Percentiles rank a stretch among this genome's conserved stretches.
Evolutionary conservation across 805 yeast genomes (phyloP).

Genomic region (Nakazawaea wickerhamii): DNA sequence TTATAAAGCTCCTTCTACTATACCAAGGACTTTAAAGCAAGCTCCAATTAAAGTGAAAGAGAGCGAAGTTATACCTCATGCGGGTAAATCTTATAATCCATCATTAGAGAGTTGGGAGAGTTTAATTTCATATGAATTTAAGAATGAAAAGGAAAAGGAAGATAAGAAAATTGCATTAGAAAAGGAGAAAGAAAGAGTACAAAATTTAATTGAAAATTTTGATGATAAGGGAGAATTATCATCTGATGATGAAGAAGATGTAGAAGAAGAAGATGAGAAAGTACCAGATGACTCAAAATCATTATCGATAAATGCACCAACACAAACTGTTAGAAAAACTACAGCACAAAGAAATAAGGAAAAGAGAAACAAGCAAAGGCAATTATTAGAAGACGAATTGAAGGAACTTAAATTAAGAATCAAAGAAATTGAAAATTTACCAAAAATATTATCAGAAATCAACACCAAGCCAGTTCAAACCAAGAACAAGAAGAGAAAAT

Average conservation of each 20-base stretch:
- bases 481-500: slow-evolving; percentile 26
- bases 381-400: slow-evolving; percentile 45
- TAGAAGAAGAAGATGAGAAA: slow-evolving; percentile 33
- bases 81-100: slow-evolving; percentile 93
- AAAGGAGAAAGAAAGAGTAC: slow-evolving; percentile 60
- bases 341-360: slow-evolving; percentile 69
- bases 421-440: slow-evolving; percentile 48
- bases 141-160: slow-evolving; percentile 61
- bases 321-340: slow-evolving; percentile 66
- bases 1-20: slow-evolving; percentile 45
- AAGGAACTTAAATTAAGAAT: slow-evolving; percentile 57
- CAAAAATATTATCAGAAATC: slow-evolving; percentile 34
- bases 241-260: slow-evolving; percentile 31
- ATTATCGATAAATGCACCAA: slow-evolving; percentile 71
- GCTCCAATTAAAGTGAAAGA: slow-evolving; percentile 51
- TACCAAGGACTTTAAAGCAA: slow-evolving; percentile 49
- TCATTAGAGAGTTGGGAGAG: slow-evolving; percentile 75
- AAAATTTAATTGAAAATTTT: slow-evolving; percentile 55
- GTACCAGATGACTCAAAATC: slow-evolving; percentile 31
- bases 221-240: slow-evolving; percentile 51
- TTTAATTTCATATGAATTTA: slow-evolving; percentile 62
- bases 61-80: slow-evolving; percentile 56
- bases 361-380: slow-evolving; percentile 54
- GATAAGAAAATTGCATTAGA: slow-evolving; percentile 54
- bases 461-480: slow-evolving; percentile 15